Evolutionary conservation across 306 rosid genomes (phyloP).

Genomic region (Ormosia emarginata): DNA sequence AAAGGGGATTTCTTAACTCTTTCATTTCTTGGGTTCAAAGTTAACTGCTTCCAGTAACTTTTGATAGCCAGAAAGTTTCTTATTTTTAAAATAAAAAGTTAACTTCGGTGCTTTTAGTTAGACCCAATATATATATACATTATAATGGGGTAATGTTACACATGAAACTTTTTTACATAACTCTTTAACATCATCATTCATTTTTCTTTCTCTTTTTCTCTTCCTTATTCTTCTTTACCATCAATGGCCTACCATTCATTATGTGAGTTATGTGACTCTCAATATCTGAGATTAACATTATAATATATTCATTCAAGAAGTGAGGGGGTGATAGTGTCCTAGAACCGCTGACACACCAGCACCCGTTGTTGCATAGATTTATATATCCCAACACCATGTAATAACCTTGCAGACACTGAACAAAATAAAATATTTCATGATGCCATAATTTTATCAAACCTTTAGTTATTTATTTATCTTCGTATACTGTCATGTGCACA

Average conservation of each 20-base stretch:
- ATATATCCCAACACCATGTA: background rate
- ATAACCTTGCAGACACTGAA: slow-evolving; percentile 13
- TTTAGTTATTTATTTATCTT: background rate
- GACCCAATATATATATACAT: no score
- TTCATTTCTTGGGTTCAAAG: background rate
- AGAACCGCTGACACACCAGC: slow-evolving; percentile 9
- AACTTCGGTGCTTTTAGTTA: background rate
- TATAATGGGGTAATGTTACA: no score
- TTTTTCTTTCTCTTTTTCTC: no score
- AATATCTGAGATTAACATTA: no score
- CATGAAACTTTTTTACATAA: no score
- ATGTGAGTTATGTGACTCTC: no score
- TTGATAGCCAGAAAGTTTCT: background rate
- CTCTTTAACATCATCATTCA: no score
- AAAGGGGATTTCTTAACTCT: background rate
- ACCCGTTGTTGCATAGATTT: background rate
- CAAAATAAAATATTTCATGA: slow-evolving; percentile 16
- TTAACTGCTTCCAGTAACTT: background rate
- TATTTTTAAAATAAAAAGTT: background rate
- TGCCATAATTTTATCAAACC: slow-evolving; percentile 33
- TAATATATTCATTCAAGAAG: background rate
- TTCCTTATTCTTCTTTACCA: no score
- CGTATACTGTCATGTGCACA: slow-evolving; percentile 13
- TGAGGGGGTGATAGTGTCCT: background rate
- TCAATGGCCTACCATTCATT: no score